Percentiles rank a stretch among this genome's conserved stretches.
Evolutionary conservation across 768 basidiomycete species (phyloP).

Genomic region (Lactarius hengduanensis): DNA sequence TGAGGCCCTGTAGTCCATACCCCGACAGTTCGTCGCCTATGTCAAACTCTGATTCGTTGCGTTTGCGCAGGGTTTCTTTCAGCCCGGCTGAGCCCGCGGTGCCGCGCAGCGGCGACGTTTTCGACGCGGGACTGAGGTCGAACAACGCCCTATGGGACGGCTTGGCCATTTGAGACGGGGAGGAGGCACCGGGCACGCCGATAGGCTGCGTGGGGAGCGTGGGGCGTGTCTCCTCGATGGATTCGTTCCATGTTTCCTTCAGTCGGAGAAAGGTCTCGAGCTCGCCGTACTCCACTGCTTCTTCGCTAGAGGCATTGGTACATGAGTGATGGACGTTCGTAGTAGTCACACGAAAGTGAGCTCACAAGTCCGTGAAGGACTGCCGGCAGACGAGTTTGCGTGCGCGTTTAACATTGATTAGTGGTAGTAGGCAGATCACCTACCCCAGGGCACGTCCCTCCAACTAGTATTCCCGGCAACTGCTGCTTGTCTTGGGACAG

Average conservation of each 20-base stretch:
- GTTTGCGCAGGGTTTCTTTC: slow-evolving; percentile 36
- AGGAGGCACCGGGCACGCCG: slow-evolving; percentile 76
- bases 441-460: slow-evolving; percentile 74
- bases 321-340: slow-evolving; percentile 11
- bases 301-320: slow-evolving; percentile 52
- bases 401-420: not conserved
- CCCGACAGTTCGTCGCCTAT: slow-evolving; percentile 66
- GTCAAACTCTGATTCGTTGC: slow-evolving; percentile 61
- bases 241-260: slow-evolving; percentile 64
- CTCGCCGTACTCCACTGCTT: slow-evolving; percentile 78
- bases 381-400: slow-evolving; percentile 34
- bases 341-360: slow-evolving; percentile 17
- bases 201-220: slow-evolving; percentile 57
- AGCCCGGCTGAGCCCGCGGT: slow-evolving; percentile 22
- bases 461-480: slow-evolving; percentile 80
- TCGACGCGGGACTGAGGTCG: slow-evolving; percentile 39
- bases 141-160: slow-evolving; percentile 68
- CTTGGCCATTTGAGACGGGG: slow-evolving; percentile 71
- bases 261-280: slow-evolving; percentile 69
- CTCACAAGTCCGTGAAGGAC: slow-evolving; percentile 77
- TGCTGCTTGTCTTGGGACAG: slow-evolving; percentile 68
- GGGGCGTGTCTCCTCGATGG: slow-evolving; percentile 59
- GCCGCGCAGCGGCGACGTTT: slow-evolving; percentile 30
- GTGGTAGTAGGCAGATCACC: slow-evolving; percentile 21
- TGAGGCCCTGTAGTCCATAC: slow-evolving; percentile 72